Percentiles rank a stretch among this genome's conserved stretches.
phyloP scores from a whole-genome alignment of 768 basidiomycete genomes.

The Candolleomyces aberdarensis region DNA sequence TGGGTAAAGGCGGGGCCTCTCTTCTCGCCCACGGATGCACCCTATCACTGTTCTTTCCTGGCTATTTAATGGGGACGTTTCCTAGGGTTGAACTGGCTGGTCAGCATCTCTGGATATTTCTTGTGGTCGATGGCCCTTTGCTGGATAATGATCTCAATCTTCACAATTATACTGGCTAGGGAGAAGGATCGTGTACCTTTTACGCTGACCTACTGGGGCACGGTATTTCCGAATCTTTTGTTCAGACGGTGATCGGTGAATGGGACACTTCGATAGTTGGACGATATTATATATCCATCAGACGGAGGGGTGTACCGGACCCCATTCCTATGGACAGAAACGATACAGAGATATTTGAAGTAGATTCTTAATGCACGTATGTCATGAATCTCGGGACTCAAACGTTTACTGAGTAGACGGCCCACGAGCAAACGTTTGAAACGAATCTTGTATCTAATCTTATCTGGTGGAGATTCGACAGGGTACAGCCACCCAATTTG shows the following conservation, averaged over 20 bases:
- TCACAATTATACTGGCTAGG: constrained; percentile 43
- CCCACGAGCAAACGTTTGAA: not conserved
- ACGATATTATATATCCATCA: no score
- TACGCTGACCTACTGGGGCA: constrained; percentile 54
- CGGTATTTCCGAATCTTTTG: constrained; percentile 73
- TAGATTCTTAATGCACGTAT: not conserved
- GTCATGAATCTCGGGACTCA: not conserved
- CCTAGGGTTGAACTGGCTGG: not conserved
- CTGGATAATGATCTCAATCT: constrained; percentile 56
- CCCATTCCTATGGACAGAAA: no score
- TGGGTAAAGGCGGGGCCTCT: no score
- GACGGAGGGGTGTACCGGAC: no score
- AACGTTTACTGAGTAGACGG: no score
- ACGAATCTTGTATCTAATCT: constrained; percentile 1
- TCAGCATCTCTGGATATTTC: constrained; percentile 37
- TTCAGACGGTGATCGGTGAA: no score
- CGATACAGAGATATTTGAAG: constrained; percentile 24
- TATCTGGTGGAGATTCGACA: not conserved
- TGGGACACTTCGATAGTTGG: no score
- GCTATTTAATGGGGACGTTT: not conserved
- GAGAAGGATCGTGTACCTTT: constrained; percentile 45
- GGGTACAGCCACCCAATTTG: not conserved
- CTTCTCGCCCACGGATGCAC: no score
- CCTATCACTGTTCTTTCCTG: no score
- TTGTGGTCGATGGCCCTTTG: constrained; percentile 61